A percentile compares a stretch with the other conserved stretches of the same genome.
These are phyloP conservation scores for Beauveria asiatica DNA, from an alignment of 2,329 filamentous ascomycete genomes.

Conservation along the genomic window DNA sequence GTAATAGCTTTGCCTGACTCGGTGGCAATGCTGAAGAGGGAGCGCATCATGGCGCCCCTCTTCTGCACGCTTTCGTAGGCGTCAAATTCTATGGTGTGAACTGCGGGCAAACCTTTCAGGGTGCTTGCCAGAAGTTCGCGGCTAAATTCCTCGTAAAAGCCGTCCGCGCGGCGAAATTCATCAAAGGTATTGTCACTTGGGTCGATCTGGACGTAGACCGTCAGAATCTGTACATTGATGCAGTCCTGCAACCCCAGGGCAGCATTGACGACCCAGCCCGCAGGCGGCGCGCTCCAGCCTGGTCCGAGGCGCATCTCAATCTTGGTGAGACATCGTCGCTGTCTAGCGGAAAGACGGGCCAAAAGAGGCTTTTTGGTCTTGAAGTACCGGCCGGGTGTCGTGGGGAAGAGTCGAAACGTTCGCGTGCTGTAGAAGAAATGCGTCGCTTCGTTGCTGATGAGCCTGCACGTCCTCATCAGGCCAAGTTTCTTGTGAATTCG, in stretches of 20 bases:
- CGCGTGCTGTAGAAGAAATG: conserved; percentile 57
- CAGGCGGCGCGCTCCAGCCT: conserved; percentile 62
- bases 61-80: conserved; percentile 58
- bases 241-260: conserved; percentile 57
- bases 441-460: conserved; percentile 54
- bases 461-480: conserved; percentile 52
- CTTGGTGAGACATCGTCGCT: conserved; percentile 51
- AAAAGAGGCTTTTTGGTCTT: conserved; percentile 66
- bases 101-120: conserved; percentile 45
- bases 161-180: conserved; percentile 56
- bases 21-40: conserved; percentile 44
- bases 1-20: conserved; percentile 43
- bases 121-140: conserved; percentile 47
- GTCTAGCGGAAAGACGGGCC: conserved; percentile 52
- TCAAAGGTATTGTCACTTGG: conserved; percentile 59
- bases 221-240: conserved; percentile 47
- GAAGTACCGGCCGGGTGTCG: conserved; percentile 55
- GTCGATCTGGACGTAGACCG: conserved; percentile 64
- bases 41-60: conserved; percentile 54
- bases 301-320: conserved; percentile 65
- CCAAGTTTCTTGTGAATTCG: conserved; percentile 50
- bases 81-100: conserved; percentile 59
- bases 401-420: conserved; percentile 59
- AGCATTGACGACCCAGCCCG: conserved; percentile 59
- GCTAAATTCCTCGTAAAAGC: conserved; percentile 64